Evolutionary conservation across 768 basidiomycete genomes (phyloP).

Genomic region (Paxillus rubicundulus): DNA sequence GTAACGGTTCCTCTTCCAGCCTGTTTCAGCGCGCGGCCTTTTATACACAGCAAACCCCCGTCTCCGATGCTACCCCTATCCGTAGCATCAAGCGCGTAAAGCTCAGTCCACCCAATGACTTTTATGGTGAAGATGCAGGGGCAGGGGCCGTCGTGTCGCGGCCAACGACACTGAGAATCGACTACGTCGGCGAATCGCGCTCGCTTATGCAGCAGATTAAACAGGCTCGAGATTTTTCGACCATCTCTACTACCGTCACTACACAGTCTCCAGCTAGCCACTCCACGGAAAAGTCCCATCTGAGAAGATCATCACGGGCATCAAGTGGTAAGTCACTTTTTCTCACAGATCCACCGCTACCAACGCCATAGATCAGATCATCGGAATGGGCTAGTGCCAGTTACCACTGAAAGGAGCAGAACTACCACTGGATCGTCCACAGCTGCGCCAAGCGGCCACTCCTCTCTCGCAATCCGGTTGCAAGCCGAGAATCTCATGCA

Average conservation of each 20-base stretch:
- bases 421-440: conserved; percentile 27
- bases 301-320: background rate
- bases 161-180: conserved; percentile 48
- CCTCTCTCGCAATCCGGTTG: conserved; percentile 67
- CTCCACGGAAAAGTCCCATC: conserved; percentile 9
- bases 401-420: conserved; percentile 16
- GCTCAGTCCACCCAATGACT: conserved; percentile 66
- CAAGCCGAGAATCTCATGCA: conserved; percentile 83
- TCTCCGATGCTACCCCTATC: conserved; percentile 47
- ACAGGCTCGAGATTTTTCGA: conserved; percentile 73
- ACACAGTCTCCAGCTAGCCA: conserved; percentile 29
- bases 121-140: conserved; percentile 48
- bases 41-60: conserved; percentile 45
- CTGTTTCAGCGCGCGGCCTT: conserved; percentile 43
- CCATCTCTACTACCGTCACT: conserved; percentile 61
- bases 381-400: conserved; percentile 10
- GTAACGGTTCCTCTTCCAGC: conserved; percentile 44
- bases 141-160: conserved; percentile 49
- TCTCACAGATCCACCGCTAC: background rate
- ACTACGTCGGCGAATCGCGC: conserved; percentile 76
- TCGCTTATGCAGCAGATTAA: conserved; percentile 81
- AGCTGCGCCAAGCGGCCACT: conserved; percentile 41
- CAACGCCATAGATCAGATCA: conserved; percentile 12
- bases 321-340: conserved; percentile 14
- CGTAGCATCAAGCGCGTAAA: conserved; percentile 81